Evolutionary conservation across 306 rosid genomes (phyloP).

Genomic region (Lathyrus aphaca): DNA sequence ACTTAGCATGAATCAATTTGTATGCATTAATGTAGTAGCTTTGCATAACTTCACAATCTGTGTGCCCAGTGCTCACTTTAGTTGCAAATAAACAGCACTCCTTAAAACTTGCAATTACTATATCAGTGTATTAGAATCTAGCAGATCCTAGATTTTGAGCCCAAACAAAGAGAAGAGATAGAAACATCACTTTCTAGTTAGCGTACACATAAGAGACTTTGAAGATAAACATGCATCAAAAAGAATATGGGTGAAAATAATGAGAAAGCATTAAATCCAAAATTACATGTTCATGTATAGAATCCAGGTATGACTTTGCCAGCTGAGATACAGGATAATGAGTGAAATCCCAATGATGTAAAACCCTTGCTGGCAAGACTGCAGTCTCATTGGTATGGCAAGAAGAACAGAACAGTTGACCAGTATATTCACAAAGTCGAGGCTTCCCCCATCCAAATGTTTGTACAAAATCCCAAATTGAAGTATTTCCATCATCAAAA

Average conservation of each 20-base stretch:
- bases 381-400: conserved; percentile 94
- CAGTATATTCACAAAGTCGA: conserved; percentile 89
- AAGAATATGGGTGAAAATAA: conserved; percentile 15
- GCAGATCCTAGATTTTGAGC: conserved; percentile 4
- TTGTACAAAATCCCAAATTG: conserved; percentile 79
- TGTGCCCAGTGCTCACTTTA: conserved; percentile 10
- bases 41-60: conserved; percentile 11
- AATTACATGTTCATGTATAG: conserved; percentile 91
- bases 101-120: conserved; percentile 20
- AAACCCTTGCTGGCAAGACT: conserved; percentile 92
- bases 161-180: conserved; percentile 31
- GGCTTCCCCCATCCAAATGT: conserved; percentile 97
- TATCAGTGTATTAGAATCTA: background rate
- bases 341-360: conserved; percentile 93
- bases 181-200: conserved; percentile 25
- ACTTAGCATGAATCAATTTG: conserved; percentile 13
- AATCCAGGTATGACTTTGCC: conserved; percentile 92
- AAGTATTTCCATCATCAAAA: conserved; percentile 79
- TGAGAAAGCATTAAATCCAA: conserved; percentile 29
- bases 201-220: conserved; percentile 4
- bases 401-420: conserved; percentile 87
- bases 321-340: conserved; percentile 81
- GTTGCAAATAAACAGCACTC: conserved; percentile 13
- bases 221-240: conserved; percentile 21
- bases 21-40: background rate